Evolutionary conservation across 768 basidiomycete genomes (phyloP).

Genomic region (Zangia roseola): DNA sequence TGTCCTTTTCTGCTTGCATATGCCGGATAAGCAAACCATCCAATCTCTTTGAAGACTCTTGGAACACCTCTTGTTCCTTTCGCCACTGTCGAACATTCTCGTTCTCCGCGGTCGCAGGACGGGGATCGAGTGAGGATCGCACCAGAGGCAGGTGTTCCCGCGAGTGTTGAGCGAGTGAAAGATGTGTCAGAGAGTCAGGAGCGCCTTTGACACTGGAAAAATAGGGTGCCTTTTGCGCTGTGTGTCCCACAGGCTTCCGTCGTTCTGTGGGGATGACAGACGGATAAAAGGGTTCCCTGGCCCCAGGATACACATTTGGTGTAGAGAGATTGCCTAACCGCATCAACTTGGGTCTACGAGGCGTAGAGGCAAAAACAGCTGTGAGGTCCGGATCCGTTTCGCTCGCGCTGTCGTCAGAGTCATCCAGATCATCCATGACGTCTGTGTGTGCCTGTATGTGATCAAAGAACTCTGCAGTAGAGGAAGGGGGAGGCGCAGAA

Average conservation of each 20-base stretch:
- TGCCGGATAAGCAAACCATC: constrained; percentile 82
- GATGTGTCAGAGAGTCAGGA: constrained; percentile 31
- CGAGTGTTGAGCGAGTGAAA: constrained; percentile 39
- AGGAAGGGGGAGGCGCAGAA: constrained; percentile 62
- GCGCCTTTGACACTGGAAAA: constrained; percentile 45
- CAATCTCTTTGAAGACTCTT: constrained; percentile 62
- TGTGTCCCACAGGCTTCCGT: constrained; percentile 53
- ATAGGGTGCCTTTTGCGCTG: constrained; percentile 42
- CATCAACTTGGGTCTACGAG: constrained; percentile 49
- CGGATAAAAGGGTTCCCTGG: constrained; percentile 36
- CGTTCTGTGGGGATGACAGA: constrained; percentile 36
- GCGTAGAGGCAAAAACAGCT: constrained; percentile 24
- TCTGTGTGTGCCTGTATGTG: constrained; percentile 66
- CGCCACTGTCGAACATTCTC: constrained; percentile 31
- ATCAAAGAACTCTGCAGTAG: constrained; percentile 75
- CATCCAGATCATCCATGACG: constrained; percentile 72
- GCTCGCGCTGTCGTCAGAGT: constrained; percentile 45
- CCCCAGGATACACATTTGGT: constrained; percentile 53
- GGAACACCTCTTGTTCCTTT: constrained; percentile 34
- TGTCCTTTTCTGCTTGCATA: constrained; percentile 81
- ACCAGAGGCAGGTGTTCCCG: constrained; percentile 37
- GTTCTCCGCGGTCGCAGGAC: constrained; percentile 12
- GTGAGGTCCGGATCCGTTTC: constrained; percentile 41
- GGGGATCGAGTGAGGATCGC: constrained; percentile 10
- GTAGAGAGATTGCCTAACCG: constrained; percentile 67